Base-by-base conservation (phyloP, 2,329 filamentous ascomycete genomes). In the Ceratocystis huliohia region DNA sequence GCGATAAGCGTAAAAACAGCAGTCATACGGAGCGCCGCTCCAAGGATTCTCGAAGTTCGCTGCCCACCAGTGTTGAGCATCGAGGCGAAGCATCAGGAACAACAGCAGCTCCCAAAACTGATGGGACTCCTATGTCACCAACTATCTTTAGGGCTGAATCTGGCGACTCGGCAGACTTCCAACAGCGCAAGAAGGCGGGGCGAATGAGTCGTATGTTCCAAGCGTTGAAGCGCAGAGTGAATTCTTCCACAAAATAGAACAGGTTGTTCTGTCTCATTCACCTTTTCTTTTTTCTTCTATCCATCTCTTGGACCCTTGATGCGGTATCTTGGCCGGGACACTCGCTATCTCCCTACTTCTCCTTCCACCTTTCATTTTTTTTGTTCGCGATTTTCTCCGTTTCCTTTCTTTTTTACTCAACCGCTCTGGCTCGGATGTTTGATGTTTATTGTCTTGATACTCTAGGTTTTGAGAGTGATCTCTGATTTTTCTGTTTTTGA, bases 141-240 rank as follows among this genome's bases (percentile, higher is more conserved):
- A 44, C 44, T n/a, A 28, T 62, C 4, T 33, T 66, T 15, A 62
- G 45, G 41, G 44, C 57, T 13, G 45, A 30, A 17, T 41, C 25
- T 22, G 30, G 37, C 5, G 48, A 28, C 17, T 65, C 33, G 13
- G 50, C 4, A 10, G 45, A 45, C 46, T 44, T n/a, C 10, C 20
- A 46, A n/a, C 41, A 59, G 10, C 45, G n/a, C 46, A 56, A 22
- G 48, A 57, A 59, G 53, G 46, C 33, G 5, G 50, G 61, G 37
- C 53, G 46, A 13, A 44, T 67, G 17, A 61, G 46, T 22, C 57
- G 66, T 1, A 46, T 62, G 20, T 65, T 67, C 20, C 56, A 45
- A 28, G 64, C 46, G 30, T 59, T 67, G n/a, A 67, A 67, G 59
- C 45, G 63, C 20, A 20, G 63, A 7, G 46, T 65, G 4, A 65